A percentile compares a stretch with the other conserved stretches of the same genome.
Evolutionary conservation across 2,329 filamentous ascomycete genomes (phyloP).

Genomic region (Penicillium sp.): DNA sequence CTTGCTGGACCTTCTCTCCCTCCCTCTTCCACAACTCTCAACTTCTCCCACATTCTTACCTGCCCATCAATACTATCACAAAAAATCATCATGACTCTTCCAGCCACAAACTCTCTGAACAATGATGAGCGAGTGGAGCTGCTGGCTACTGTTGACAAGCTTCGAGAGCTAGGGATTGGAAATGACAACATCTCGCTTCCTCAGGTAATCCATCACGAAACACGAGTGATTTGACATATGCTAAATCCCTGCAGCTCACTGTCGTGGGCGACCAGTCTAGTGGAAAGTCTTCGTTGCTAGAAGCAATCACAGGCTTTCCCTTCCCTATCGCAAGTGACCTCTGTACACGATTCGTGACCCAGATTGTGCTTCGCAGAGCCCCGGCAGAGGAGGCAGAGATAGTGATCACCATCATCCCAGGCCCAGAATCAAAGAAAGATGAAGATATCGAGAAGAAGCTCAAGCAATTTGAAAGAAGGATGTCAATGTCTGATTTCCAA

Average conservation of each 20-base stretch:
- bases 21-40: too few species aligned
- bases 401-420: constrained; percentile 32
- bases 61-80: not conserved
- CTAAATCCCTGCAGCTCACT: constrained; percentile 20
- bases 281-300: constrained; percentile 31
- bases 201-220: constrained; percentile 19
- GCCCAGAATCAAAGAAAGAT: constrained; percentile 14
- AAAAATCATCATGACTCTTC: not conserved
- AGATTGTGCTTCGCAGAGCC: constrained; percentile 27
- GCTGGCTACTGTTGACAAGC: constrained; percentile 18
- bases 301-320: constrained; percentile 27
- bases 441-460: constrained; percentile 13
- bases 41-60: not conserved
- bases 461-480: constrained; percentile 11
- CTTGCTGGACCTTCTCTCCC: too few species aligned
- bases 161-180: constrained; percentile 26
- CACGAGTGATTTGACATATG: not conserved
- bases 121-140: not conserved
- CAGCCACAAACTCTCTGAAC: not conserved
- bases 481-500: constrained; percentile 14
- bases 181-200: constrained; percentile 29
- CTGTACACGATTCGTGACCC: constrained; percentile 31
- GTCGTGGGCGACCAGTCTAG: constrained; percentile 34
- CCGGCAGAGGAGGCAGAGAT: constrained; percentile 10
- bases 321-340: constrained; percentile 28